Evolutionary conservation across 1,284 basidiomycete species (phyloP).

Genomic region (Puccinia hordei): DNA sequence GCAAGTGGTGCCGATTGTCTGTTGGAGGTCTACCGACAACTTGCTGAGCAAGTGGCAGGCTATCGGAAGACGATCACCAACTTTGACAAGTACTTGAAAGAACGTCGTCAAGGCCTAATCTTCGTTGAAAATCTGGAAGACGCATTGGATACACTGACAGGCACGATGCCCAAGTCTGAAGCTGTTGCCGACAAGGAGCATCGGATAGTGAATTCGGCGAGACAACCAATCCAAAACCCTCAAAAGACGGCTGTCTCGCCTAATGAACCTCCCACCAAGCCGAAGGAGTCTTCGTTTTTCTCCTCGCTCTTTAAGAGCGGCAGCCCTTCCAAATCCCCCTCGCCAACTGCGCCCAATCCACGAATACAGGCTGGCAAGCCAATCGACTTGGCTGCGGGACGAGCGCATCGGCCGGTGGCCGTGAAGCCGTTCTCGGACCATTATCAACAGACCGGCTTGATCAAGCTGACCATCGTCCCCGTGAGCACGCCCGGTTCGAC

Average conservation of each 20-base stretch:
- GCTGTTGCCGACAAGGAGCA: background rate
- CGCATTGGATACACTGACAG: slow-evolving; percentile 65
- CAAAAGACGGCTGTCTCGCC: slow-evolving; percentile 35
- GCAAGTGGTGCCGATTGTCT: slow-evolving; percentile 38
- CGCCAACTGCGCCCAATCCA: slow-evolving; percentile 62
- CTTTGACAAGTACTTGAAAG: slow-evolving; percentile 81
- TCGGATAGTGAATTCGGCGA: background rate
- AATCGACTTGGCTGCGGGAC: background rate
- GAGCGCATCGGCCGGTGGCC: background rate
- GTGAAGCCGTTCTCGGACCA: slow-evolving; percentile 38
- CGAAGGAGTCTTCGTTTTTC: slow-evolving; percentile 47
- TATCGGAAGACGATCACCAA: slow-evolving; percentile 73
- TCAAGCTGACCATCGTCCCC: slow-evolving; percentile 60
- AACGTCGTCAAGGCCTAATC: slow-evolving; percentile 82
- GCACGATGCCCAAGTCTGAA: background rate
- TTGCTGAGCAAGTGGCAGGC: slow-evolving; percentile 67
- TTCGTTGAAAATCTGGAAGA: slow-evolving; percentile 92
- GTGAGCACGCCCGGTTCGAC: slow-evolving; percentile 46
- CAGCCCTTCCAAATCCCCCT: slow-evolving; percentile 50
- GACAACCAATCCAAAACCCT: background rate
- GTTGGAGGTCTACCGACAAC: slow-evolving; percentile 52
- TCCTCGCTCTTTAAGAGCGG: slow-evolving; percentile 26
- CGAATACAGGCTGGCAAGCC: slow-evolving; percentile 69
- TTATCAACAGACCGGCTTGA: slow-evolving; percentile 50
- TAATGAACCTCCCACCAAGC: slow-evolving; percentile 23